phyloP scores from a whole-genome alignment of 345 rosid species.

The Eucalyptus brandiana region DNA sequence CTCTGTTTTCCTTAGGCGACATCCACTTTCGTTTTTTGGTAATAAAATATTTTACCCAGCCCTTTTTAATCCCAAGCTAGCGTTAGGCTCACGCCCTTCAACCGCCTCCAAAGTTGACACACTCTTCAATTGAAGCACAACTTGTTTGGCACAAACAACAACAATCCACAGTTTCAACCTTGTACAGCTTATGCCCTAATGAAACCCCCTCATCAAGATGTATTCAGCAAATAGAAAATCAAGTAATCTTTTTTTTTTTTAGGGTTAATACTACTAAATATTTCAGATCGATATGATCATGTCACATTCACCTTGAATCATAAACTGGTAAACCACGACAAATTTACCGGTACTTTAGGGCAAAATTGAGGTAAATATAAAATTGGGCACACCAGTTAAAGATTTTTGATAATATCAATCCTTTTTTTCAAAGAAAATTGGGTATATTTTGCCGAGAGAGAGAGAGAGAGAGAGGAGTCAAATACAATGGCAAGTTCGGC shows the following conservation, averaged over 20 bases:
- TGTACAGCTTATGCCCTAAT: neutral
- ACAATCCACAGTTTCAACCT: neutral
- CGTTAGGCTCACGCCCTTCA: neutral
- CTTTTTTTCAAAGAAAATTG: fast-evolving
- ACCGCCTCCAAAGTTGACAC: neutral
- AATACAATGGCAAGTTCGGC: neutral
- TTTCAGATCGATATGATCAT: fast-evolving
- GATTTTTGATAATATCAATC: too few relatives aligned
- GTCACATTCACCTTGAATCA: fast-evolving
- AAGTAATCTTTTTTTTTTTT: neutral
- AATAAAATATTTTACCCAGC: neutral
- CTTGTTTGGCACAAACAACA: neutral
- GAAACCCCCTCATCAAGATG: neutral
- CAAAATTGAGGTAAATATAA: neutral
- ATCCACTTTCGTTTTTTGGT: neutral
- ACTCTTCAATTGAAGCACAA: neutral
- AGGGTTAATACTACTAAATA: too few relatives aligned
- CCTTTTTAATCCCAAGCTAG: neutral
- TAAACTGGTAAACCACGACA: fast-evolving
- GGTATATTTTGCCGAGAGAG: neutral
- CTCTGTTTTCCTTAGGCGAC: neutral
- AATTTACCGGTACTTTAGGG: neutral
- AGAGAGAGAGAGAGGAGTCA: neutral
- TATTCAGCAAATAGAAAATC: neutral
- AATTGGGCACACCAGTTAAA: fast-evolving